Evolutionary conservation across 2,329 filamentous ascomycete species (phyloP).

Genomic region (Penicillium sclerotiorum): DNA sequence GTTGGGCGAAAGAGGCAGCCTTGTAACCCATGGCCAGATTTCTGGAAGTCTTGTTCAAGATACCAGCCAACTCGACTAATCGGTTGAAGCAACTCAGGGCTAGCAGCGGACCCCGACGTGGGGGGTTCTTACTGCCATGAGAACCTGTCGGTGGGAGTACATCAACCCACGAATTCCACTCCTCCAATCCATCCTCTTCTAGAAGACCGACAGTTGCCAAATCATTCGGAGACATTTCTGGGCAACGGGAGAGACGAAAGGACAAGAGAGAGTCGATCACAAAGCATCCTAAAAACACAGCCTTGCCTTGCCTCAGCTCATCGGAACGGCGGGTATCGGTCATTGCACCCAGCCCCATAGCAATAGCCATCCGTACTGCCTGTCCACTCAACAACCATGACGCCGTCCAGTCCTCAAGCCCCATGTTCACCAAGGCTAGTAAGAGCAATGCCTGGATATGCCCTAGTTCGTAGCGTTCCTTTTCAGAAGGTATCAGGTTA

Average conservation of each 20-base stretch:
- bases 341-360: constrained; percentile 37
- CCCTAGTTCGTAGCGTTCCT: constrained; percentile 42
- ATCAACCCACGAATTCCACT: constrained; percentile 73
- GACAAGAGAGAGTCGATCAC: constrained; percentile 57
- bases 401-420: constrained; percentile 48
- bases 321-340: constrained; percentile 33
- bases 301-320: constrained; percentile 41
- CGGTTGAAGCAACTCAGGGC: constrained; percentile 58
- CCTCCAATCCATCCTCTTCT: constrained; percentile 69
- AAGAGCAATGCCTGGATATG: constrained; percentile 50
- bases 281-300: constrained; percentile 56
- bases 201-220: constrained; percentile 53
- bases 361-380: constrained; percentile 52
- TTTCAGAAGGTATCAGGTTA: constrained; percentile 43
- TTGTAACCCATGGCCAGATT: constrained; percentile 34
- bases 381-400: constrained; percentile 59
- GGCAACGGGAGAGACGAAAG: constrained; percentile 47
- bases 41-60: constrained; percentile 39
- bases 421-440: constrained; percentile 54
- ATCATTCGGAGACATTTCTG: constrained; percentile 52
- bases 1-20: constrained; percentile 33
- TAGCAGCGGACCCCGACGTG: constrained; percentile 43
- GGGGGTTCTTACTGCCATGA: constrained; percentile 30
- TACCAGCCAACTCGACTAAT: constrained; percentile 46
- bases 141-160: constrained; percentile 38